phyloP scores from a whole-genome alignment of 2,329 filamentous ascomycete genomes.

The Ilyonectria sp. region DNA sequence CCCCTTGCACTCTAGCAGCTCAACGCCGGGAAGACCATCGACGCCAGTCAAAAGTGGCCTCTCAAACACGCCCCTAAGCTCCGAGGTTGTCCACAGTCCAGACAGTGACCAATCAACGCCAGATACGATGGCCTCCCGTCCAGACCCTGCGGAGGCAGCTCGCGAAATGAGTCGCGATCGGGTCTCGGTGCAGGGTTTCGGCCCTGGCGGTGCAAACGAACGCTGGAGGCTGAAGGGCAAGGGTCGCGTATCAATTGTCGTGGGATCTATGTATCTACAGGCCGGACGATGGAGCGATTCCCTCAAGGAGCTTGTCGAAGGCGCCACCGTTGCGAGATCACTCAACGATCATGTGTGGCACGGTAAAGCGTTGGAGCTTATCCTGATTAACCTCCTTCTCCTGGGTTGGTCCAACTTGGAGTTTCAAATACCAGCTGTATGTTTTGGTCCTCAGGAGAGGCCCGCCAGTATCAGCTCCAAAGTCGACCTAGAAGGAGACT shows the following conservation, averaged over 20 bases:
- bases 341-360: constrained; percentile 97
- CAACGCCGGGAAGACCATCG: constrained; percentile 65
- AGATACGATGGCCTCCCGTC: constrained; percentile 56
- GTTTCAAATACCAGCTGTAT: constrained; percentile 80
- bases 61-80: constrained; percentile 64
- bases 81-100: constrained; percentile 61
- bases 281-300: constrained; percentile 93
- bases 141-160: constrained; percentile 60
- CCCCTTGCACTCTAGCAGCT: constrained; percentile 60
- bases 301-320: constrained; percentile 85
- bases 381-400: constrained; percentile 85
- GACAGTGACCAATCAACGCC: constrained; percentile 57
- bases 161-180: constrained; percentile 68
- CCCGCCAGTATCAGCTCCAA: constrained; percentile 55
- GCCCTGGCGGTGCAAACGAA: constrained; percentile 79
- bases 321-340: constrained; percentile 81
- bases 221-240: constrained; percentile 85
- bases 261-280: constrained; percentile 89
- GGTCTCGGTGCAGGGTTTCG: constrained; percentile 80
- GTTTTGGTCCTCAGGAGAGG: constrained; percentile 65
- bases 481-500: constrained; percentile 51
- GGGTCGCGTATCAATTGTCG: constrained; percentile 82
- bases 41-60: constrained; percentile 66
- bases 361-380: constrained; percentile 92
- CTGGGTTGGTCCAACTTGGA: constrained; percentile 88